Base-by-base conservation (phyloP, 192 early-diverging fungal species). In the Entomortierella chlamydospora region DNA sequence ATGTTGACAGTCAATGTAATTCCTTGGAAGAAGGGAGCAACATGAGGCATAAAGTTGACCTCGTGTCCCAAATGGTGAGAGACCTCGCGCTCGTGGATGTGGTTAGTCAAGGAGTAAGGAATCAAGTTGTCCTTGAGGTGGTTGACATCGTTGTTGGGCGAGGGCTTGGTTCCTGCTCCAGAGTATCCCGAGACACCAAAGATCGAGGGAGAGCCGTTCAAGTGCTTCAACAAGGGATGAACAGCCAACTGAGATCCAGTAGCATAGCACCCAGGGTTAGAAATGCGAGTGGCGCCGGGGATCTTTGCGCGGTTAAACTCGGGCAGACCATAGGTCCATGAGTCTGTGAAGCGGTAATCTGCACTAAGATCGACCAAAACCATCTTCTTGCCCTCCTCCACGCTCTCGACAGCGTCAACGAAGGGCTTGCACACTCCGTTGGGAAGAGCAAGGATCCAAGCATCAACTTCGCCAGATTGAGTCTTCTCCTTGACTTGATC, bases 261-360 rank as follows among this genome's bases (percentile, higher is more conserved):
- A 7, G 98, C 98, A 82, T 99, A 99, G 85, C 98, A 99, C 2
- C 98, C 98, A 12, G 98, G 98, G 86, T 99, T 99, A 61, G 96
- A 86, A 54, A 99, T 93, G 57, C 88, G 89, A 2, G 83, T 88
- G 7, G 94, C 87, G 15, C 80, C 84, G 18, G 61, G 59, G 26
- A 98, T 76, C 50, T 87, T 68, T 25, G 82, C 81, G 52, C 97
- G 92, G 73, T 91, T 91, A 70, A 95, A 88, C 86, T 96, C 93
- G 26, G 94, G 93, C 59, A 95, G 85, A 22, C 93, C 96, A 83
- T 99, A 98, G 23, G 88, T 88, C 97, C 96, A 98, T 28, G 83
- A 86, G 63, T 89, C 82, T 1, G 90, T 91, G 69, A 99, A 99
- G 28, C 97, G 91, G 82, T 95, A 94, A 74, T 99, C 98, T 25